phyloP scores from a whole-genome alignment of 805 yeast genomes.

The Schizosaccharomyces osmophilus region DNA sequence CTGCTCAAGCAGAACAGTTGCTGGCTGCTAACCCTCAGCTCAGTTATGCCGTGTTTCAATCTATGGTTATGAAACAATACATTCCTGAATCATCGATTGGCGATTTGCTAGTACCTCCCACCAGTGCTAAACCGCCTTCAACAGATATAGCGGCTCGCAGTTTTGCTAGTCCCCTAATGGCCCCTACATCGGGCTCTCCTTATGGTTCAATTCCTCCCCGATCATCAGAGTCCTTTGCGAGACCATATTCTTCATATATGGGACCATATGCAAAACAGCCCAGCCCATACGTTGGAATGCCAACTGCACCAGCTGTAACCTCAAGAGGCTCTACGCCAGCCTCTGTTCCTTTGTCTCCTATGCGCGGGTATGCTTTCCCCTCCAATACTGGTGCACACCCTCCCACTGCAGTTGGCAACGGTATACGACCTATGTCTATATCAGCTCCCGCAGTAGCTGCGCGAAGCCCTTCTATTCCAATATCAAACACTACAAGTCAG shows the following conservation, averaged over 20 bases:
- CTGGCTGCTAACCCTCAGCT: constrained; percentile 61
- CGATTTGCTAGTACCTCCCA: background rate
- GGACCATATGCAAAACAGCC: no score
- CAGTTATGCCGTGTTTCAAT: constrained; percentile 58
- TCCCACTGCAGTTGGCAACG: background rate
- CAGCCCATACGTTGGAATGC: background rate
- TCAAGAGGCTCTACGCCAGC: background rate
- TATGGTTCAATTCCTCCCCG: no score
- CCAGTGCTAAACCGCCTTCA: background rate
- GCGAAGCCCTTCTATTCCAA: background rate
- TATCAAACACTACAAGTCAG: no score
- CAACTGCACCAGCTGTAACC: constrained; percentile 4
- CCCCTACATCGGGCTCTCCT: no score
- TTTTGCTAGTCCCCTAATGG: no score
- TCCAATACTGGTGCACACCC: background rate
- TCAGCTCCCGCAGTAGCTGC: background rate
- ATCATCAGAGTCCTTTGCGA: no score
- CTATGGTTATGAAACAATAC: constrained; percentile 22
- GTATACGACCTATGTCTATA: background rate
- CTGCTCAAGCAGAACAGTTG: constrained; percentile 32
- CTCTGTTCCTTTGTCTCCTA: no score
- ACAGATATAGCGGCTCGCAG: no score
- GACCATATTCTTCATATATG: no score
- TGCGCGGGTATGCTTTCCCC: no score
- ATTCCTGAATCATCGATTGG: constrained; percentile 5